Base-by-base conservation (phyloP, 345 rosid species). In the Populus tremula region DNA sequence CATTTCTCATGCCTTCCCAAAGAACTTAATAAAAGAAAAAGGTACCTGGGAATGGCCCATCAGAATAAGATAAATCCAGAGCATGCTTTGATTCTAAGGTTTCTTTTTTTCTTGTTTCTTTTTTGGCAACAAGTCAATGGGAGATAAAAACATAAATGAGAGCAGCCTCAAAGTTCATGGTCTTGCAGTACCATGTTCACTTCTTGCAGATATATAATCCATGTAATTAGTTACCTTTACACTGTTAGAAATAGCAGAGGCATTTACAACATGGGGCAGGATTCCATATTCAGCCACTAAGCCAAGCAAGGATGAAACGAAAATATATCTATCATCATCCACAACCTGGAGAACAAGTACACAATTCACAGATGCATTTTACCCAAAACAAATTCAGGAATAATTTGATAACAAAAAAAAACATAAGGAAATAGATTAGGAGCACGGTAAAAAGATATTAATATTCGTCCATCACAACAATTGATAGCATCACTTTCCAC, bases 241-340 rank as follows among this genome's bases (percentile, higher is more conserved):
- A 76, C 85, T 87, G 56, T 80, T 83, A 39, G 94, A 88, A 79
- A 95, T 81, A 67, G 88, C 82, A 47, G 97, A 76, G 17, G 98
- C 97, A 86, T 88, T 93, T 36, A 89, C 86, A 81, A 84, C 92
- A 63, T 75, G 90, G 31, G 99, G 98, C 88, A 83, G 86, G 74
- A 88, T 80, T 45, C 91, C 91, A 87, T 91, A 87, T 82, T 92
- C 97, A 56, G 92, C 91, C 88, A 95, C 82, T 79, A 95, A 86
- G 50, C 94, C 94, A 69, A 95, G 93, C 90, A 93, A 86, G 70
- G 98, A 93, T 77, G 98, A 91, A 88, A 85, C 84, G 82, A 92
- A 95, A 66, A 95, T 53, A 72, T 89, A 93, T 82, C 88, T 88
- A 84, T 93, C 97, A 64, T 92, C 98, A 84, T 93, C 96, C 76